Base-by-base conservation (phyloP, 306 rosid genomes). In the Cicer arietinum region DNA sequence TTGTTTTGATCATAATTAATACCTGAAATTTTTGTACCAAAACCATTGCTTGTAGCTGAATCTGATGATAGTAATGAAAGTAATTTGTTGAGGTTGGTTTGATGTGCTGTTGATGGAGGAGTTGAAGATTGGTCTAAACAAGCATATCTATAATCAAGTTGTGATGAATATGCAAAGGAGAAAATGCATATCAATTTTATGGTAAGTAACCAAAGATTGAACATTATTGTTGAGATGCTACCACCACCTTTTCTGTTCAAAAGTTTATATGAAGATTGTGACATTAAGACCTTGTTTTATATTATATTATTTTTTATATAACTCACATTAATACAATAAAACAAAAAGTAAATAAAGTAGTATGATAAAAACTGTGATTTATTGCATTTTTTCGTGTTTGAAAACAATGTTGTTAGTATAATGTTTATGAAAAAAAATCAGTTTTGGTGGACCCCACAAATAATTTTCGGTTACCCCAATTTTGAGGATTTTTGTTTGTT, bases 31-130 rank as follows among this genome's bases (percentile, higher is more conserved):
- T 20, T 57, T 2, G 72, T 72, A 0, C 84, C 82, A 46, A 80
- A 80, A 25, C 84, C 84, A 67, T 84, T 80, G 77, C 84, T 77
- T 1, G 64, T 45, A 11, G 82, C 72, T 43, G 87, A 42, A 84
- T 84, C 74, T 45, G 77, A 66, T 16, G 84, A 43, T 66, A 84
- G 66, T 18, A 51, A 44, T 20, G 77, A 42, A 2, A 76, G 10
- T 16, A 84, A 62, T 25, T 46, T 72, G 44, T 84, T 61, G 82
- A 84, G 80, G 51, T 84, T 84, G 46, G 74, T 25, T 67, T 80
- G 80, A 74, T 84, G 80, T 51, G 63, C 52, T 22, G 9, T 17
- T 1, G 82, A 80, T 0, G 82, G 69, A 17, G 82, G 71, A 45
- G 25, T 7, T 1, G 84, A 57, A 50, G 70, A 66, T 22, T 80